Evolutionary conservation across 805 yeast genomes (phyloP), one percentile per base, ranked within the genome.

Genomic region (Lipomyces mesembrius): DNA sequence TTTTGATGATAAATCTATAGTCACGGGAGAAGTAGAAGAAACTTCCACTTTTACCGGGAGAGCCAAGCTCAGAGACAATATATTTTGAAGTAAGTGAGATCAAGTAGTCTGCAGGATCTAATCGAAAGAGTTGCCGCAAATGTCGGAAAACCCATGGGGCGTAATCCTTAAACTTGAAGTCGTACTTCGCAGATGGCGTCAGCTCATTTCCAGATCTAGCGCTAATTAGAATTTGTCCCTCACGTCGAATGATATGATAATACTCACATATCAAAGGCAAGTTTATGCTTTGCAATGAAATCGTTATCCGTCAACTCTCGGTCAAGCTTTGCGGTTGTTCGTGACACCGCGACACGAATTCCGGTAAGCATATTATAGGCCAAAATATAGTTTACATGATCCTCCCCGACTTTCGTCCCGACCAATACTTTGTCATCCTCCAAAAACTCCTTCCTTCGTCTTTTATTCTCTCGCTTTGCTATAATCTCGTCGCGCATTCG

Each of bases 331-430:
- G 97, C 91, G 46, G 79, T 79, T 74, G 96, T 89, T 65, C 97
- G 82, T 2, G 97, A 91, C 0, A 95, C 98, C 0, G 98, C 93
- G 8, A 92, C 96, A 65, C 99, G 84, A 58, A 95, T 95, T 1
- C 99, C 99, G 0, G 98, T 93, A 65, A 96, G 83, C 98, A 95
- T 94, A 77, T 94, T 92, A 78, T 95, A 96, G 0, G 98, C 99
- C 82, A 94, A 87, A 34, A 92, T 91, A 74, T 89, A 95, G 77
- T 93, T 95, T 60, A 87, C 92, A 75, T 95, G 98, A 55, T 97
- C 98, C 78, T 95, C 98, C 69, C 89, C 85, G 52, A 92, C 93
- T 72, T 88, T 88, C 70, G 90, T 89, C 2, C 96, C 96, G 12
- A 90, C 88, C 56, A 88, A 77, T 3, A 88, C 93, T 58, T 77